A percentile compares a stretch with the other conserved stretches of the same genome.
These are phyloP conservation scores for Malassezia obtusa DNA, from an alignment of 1,284 basidiomycete genomes.

Conservation along the genomic window DNA sequence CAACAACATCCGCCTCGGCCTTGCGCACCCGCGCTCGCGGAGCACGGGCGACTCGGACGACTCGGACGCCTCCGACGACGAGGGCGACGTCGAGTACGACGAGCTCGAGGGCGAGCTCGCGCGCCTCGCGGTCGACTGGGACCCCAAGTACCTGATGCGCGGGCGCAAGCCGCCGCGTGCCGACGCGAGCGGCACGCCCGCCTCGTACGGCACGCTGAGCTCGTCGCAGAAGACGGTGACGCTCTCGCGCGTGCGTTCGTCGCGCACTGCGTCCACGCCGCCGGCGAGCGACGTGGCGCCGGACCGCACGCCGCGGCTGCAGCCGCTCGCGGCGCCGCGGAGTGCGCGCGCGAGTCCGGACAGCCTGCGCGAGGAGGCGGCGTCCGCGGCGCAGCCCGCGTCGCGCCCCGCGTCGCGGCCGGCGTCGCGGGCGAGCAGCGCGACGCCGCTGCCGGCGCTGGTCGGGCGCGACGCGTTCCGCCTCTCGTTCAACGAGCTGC, in stretches of 20 bases:
- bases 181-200: not conserved
- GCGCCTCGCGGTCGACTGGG: slow-evolving; percentile 24
- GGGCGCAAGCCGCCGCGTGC: not conserved
- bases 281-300: not conserved
- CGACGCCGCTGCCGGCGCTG: not conserved
- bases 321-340: not conserved
- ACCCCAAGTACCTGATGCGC: slow-evolving; percentile 8
- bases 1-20: slow-evolving; percentile 43
- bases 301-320: slow-evolving; percentile 15
- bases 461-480: not conserved
- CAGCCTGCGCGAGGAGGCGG: not conserved
- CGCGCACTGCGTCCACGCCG: slow-evolving; percentile 19
- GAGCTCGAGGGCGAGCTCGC: slow-evolving; percentile 28
- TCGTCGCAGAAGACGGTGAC: slow-evolving; percentile 32
- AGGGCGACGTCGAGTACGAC: slow-evolving; percentile 12
- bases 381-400: not conserved
- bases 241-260: slow-evolving; percentile 21
- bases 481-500: slow-evolving; percentile 43
- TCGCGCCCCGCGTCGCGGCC: not conserved
- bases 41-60: slow-evolving; percentile 23
- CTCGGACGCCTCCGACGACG: slow-evolving; percentile 23
- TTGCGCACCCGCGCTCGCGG: slow-evolving; percentile 39
- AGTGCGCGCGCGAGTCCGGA: not conserved
- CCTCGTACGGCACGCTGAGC: slow-evolving; percentile 31
- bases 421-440: not conserved